Percentiles rank a stretch among this genome's conserved stretches.
Conservation (phyloP, 306 rosid genomes). For the Rosa lucieae region DNA sequence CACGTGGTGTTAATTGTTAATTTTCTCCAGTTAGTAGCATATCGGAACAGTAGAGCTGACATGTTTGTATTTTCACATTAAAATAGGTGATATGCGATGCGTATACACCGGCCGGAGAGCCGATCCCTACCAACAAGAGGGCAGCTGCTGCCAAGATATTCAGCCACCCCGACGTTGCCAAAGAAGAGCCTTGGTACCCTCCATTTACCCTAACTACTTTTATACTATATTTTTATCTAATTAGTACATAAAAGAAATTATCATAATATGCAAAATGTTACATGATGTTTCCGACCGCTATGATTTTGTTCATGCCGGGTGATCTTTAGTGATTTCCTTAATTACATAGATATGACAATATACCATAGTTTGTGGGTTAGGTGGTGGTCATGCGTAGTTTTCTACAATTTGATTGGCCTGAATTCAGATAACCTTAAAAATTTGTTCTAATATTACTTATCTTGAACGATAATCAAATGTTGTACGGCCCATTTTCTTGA, state of each 20-base stretch:
- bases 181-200: slow-evolving; percentile 58
- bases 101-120: slow-evolving; percentile 51
- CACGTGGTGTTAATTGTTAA: neutral
- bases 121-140: slow-evolving; percentile 50
- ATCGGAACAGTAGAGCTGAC: neutral
- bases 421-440: no score
- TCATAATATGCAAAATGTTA: no score
- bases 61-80: neutral
- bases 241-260: no score
- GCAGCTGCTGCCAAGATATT: slow-evolving; percentile 51
- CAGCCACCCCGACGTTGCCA: slow-evolving; percentile 37
- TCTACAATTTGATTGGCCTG: neutral
- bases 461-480: neutral
- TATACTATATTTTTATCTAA: no score
- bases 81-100: slow-evolving; percentile 52
- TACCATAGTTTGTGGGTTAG: neutral
- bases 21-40: neutral
- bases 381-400: neutral
- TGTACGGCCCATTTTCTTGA: neutral
- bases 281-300: no score
- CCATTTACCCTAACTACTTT: neutral
- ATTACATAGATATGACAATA: no score
- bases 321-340: no score
- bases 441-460: no score
- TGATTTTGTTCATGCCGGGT: no score